These are phyloP conservation scores for Hondaea fermentalgiana DNA, from an alignment of 108 stramenopile species.

Conservation along the genomic window DNA sequence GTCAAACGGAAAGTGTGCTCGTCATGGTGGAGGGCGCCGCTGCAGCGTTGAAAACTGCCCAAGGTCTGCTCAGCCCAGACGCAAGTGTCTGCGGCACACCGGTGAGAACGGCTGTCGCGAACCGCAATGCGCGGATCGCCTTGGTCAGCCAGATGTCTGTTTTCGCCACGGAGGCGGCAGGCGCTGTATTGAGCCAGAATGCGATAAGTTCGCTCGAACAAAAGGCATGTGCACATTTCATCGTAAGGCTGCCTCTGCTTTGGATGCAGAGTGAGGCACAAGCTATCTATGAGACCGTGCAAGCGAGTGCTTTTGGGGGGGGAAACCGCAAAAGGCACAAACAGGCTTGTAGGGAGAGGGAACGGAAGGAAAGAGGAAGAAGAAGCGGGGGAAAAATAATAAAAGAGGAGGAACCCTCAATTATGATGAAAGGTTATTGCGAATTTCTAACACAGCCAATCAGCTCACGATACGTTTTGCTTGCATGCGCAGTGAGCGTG, in stretches of 20 bases:
- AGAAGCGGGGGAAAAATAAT: too few relatives aligned
- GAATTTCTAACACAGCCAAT: too few relatives aligned
- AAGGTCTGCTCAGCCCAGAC: not conserved
- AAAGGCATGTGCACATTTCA: not conserved
- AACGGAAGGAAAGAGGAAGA: too few relatives aligned
- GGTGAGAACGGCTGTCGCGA: not conserved
- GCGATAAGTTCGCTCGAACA: not conserved
- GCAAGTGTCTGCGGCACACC: not conserved
- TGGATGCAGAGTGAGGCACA: too few relatives aligned
- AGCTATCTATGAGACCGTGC: too few relatives aligned
- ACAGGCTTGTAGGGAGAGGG: too few relatives aligned
- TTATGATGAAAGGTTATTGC: too few relatives aligned
- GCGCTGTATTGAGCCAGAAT: not conserved
- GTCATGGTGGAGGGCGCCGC: constrained; percentile 76
- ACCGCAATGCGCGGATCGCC: not conserved
- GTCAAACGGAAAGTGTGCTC: constrained; percentile 86
- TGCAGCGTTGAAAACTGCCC: constrained; percentile 34
- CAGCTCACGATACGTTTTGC: too few relatives aligned
- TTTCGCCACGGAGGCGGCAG: not conserved
- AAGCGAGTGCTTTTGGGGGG: too few relatives aligned
- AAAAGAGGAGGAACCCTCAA: too few relatives aligned
- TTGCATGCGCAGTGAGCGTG: too few relatives aligned
- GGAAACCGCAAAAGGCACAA: too few relatives aligned
- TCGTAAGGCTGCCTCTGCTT: not conserved
- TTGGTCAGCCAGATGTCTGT: not conserved